Percentiles rank a stretch among this genome's conserved stretches.
phyloP scores from a whole-genome alignment of 2,329 filamentous ascomycete species.

The Conoideocrella luteorostrata region DNA sequence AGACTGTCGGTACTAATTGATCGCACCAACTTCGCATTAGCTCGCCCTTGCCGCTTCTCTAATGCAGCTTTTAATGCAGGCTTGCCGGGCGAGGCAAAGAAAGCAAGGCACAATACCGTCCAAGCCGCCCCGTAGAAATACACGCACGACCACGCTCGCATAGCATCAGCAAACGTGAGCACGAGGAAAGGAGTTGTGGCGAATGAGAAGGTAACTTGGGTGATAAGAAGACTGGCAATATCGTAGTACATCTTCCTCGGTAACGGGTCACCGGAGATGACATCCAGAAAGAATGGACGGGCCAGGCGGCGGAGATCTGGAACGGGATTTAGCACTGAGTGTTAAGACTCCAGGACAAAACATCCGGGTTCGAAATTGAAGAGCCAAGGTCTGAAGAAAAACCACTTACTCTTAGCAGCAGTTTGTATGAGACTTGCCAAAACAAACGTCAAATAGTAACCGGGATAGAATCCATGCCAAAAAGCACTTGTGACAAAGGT shows the following conservation, averaged over 20 bases:
- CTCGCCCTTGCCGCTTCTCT: slow-evolving; percentile 48
- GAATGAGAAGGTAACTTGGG: slow-evolving; percentile 80
- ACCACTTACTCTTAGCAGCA: slow-evolving; percentile 79
- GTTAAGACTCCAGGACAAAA: neutral
- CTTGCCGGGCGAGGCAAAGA: slow-evolving; percentile 79
- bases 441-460: slow-evolving; percentile 89
- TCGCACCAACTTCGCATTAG: slow-evolving; percentile 39
- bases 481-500: slow-evolving; percentile 93
- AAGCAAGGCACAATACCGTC: slow-evolving; percentile 56
- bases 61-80: slow-evolving; percentile 47
- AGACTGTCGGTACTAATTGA: slow-evolving; percentile 53
- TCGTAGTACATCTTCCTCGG: slow-evolving; percentile 83
- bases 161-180: slow-evolving; percentile 62
- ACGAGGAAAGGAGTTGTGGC: slow-evolving; percentile 79
- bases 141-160: slow-evolving; percentile 74
- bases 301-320: slow-evolving; percentile 82
- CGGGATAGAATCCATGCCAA: slow-evolving; percentile 97
- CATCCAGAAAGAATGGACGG: slow-evolving; percentile 86
- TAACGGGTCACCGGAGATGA: slow-evolving; percentile 62
- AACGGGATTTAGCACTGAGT: neutral
- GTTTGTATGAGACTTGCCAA: slow-evolving; percentile 89
- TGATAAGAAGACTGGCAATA: slow-evolving; percentile 63
- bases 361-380: no score
- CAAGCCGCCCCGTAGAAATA: slow-evolving; percentile 81
- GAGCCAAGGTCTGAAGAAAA: neutral